Evolutionary conservation across 352 stramenopile species (phyloP), one percentile per base, ranked within the genome.

Genomic region (Paralagenidium karlingii): DNA sequence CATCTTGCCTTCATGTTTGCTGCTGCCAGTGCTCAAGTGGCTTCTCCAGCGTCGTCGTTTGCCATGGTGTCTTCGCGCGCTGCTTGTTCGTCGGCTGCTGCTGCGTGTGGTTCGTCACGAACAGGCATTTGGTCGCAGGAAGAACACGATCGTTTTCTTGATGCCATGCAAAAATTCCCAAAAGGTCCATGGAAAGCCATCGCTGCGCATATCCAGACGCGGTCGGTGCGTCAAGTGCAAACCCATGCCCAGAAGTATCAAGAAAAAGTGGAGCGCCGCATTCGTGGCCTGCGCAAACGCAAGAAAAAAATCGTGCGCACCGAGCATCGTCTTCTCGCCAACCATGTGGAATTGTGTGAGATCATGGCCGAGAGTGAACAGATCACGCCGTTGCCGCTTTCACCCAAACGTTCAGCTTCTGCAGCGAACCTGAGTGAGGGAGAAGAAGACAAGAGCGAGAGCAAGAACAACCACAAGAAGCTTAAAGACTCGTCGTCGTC

Each of bases 211-310:
- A 78, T 85, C 42, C 61, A 48, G 24, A 85, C 71, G 28, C 68
- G 71, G 8, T 81, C 68, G 1, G 68, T 79, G 51, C 53, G 64
- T 11, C 71, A 85, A 34, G 68, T 80, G 49, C 71, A 85, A 43
- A 82, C 68, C 5, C 71, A 85, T 50, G 68, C 68, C n/a, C 71
- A 85, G 21, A 85, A 85, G 51, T 85, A 81, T 33, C 68, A 82
- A 34, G 65, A 85, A 41, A 85, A 85, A 34, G 58, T 85, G 20
- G 68, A 64, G 25, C 66, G 71, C 12, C 66, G 68, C 12, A 47
- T 77, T 36, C 69, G 69, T 16, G 69, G 69, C 6, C 53, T 83
- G 12, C 66, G 66, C 45, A 84, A 84, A 44, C 73, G 56, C 7
- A 84, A 84, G 55, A 75, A 74, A 48, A 77, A 79, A 51, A 54